phyloP scores from a whole-genome alignment of 805 yeast species.

The Starmerella bombicola region DNA sequence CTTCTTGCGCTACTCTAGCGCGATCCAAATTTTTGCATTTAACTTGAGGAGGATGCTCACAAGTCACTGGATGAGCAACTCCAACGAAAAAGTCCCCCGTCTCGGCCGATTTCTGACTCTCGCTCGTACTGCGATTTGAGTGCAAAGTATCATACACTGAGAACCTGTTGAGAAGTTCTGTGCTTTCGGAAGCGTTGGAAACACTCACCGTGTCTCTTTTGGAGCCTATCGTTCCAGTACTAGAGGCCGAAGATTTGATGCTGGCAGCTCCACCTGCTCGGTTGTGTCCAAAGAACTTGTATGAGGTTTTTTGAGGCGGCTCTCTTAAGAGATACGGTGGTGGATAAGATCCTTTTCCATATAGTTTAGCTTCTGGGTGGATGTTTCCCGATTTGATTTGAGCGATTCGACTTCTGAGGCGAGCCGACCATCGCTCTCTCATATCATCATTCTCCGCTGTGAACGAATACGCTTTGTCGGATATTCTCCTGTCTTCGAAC shows the following conservation, averaged over 20 bases:
- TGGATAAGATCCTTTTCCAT: not conserved
- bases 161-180: not conserved
- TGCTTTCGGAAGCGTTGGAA: not conserved
- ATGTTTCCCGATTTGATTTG: not conserved
- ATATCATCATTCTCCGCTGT: conserved; percentile 10
- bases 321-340: not conserved
- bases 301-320: not conserved
- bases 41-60: no score
- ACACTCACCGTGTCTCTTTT: not conserved
- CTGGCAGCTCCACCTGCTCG: not conserved
- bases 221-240: not conserved
- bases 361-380: not conserved
- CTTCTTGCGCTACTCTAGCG: not conserved
- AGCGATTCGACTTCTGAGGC: conserved; percentile 4
- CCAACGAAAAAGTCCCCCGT: not conserved
- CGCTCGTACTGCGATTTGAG: not conserved
- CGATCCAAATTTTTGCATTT: no score
- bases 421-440: conserved; percentile 10
- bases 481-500: not conserved
- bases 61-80: not conserved
- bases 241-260: not conserved
- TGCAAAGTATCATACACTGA: not conserved
- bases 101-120: not conserved
- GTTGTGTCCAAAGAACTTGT: not conserved
- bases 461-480: not conserved